Percentiles rank a stretch among this genome's conserved stretches.
Evolutionary conservation across 768 basidiomycete genomes (phyloP).

Genomic region (Pleurotus tuoliensis): DNA sequence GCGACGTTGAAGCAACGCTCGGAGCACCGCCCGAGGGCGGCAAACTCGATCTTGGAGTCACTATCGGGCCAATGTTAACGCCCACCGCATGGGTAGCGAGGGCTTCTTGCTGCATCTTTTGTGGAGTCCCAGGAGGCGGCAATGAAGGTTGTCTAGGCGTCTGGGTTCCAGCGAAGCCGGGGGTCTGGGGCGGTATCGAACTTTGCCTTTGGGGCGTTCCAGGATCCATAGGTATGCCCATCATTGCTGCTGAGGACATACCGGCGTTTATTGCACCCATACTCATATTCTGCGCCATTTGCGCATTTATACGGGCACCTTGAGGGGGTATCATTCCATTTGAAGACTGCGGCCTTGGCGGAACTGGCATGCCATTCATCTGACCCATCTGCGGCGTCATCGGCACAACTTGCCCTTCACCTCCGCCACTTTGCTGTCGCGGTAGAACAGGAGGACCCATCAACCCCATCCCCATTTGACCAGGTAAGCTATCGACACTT

Average conservation of each 20-base stretch:
- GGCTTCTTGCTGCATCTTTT: background rate
- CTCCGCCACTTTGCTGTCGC: constrained; percentile 2
- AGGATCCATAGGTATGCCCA: constrained; percentile 11
- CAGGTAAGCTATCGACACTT: background rate
- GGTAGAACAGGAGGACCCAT: constrained; percentile 14
- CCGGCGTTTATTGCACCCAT: constrained; percentile 21
- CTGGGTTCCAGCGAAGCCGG: background rate
- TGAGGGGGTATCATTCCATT: background rate
- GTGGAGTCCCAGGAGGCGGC: constrained; percentile 1
- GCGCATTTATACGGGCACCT: background rate
- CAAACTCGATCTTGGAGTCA: background rate
- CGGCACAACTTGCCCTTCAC: background rate
- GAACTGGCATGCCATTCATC: constrained; percentile 1
- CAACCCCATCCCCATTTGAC: background rate
- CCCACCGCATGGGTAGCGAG: background rate
- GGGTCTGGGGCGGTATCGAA: constrained; percentile 18
- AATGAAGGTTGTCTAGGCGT: constrained; percentile 6
- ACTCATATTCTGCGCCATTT: constrained; percentile 8
- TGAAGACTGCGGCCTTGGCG: background rate
- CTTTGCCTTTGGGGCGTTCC: constrained; percentile 25
- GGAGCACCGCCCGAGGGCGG: constrained; percentile 10
- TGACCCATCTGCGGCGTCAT: background rate
- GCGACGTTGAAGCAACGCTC: constrained; percentile 9
- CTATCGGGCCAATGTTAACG: background rate
- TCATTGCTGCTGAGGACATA: constrained; percentile 1